Conservation (phyloP, 331 rosid genomes). For the Telfairia occidentalis region DNA sequence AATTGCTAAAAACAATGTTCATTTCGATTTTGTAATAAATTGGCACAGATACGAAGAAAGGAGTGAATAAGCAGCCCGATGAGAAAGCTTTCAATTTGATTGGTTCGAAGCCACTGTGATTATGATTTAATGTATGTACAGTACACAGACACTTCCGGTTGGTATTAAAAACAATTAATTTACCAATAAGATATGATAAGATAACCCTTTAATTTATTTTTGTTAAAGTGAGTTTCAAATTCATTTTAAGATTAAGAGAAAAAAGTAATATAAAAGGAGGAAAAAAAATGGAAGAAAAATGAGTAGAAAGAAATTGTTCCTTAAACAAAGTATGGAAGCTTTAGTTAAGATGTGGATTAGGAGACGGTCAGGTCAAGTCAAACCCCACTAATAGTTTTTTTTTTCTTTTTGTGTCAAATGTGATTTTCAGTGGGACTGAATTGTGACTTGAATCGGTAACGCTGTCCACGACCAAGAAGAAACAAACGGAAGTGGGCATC, state of each 20-base stretch:
- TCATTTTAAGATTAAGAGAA: neutral
- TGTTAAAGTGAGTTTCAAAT: neutral
- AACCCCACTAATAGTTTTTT: neutral
- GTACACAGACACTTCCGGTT: neutral
- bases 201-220: neutral
- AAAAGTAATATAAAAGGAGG: neutral
- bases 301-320: neutral
- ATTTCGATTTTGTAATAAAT: neutral
- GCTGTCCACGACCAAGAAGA: constrained; percentile 17
- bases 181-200: neutral
- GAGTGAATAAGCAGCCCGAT: neutral
- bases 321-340: neutral
- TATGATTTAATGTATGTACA: neutral
- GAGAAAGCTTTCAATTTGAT: constrained; percentile 15
- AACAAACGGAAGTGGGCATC: constrained; percentile 15
- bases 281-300: neutral
- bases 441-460: constrained; percentile 13
- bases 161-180: neutral
- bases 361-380: neutral
- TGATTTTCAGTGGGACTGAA: constrained; percentile 11
- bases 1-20: constrained; percentile 14
- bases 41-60: constrained; percentile 12
- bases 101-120: constrained; percentile 7
- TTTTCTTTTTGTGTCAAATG: neutral
- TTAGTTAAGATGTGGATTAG: constrained; percentile 2